Percentiles rank a stretch among this genome's conserved stretches.
These are phyloP conservation scores for Linderniella brevidens DNA, from an alignment of 257 asterid species.

Conservation along the genomic window DNA sequence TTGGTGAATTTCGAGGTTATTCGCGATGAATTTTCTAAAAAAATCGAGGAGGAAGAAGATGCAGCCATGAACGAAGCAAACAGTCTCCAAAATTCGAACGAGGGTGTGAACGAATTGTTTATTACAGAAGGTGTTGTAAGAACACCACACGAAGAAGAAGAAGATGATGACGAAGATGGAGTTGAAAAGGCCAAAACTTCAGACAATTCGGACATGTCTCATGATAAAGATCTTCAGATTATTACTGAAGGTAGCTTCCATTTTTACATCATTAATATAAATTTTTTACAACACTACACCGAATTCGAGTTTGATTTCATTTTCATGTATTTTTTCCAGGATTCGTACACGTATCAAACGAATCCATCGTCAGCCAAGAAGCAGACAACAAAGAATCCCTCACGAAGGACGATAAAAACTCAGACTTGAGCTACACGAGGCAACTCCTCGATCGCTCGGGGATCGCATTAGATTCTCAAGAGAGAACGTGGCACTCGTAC, in stretches of 20 bases:
- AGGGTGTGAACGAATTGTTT: too few relatives aligned
- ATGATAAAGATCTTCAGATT: constrained; percentile 12
- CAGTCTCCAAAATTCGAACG: too few relatives aligned
- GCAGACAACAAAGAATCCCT: background rate
- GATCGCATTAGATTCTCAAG: constrained; percentile 19
- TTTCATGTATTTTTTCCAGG: background rate
- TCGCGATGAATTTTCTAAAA: constrained; percentile 10
- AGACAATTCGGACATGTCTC: constrained; percentile 5
- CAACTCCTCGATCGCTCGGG: constrained; percentile 48
- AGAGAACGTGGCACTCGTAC: constrained; percentile 28
- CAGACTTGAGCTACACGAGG: constrained; percentile 37
- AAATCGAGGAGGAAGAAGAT: too few relatives aligned
- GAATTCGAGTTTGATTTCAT: too few relatives aligned
- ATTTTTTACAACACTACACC: background rate
- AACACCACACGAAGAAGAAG: constrained; percentile 2
- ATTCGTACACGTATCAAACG: background rate
- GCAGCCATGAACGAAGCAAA: too few relatives aligned
- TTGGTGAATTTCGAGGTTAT: constrained; percentile 11
- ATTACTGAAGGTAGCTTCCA: constrained; percentile 26
- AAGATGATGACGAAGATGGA: constrained; percentile 4
- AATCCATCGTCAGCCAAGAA: background rate
- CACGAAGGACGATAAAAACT: constrained; percentile 1
- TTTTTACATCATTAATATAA: background rate
- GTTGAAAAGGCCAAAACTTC: constrained; percentile 3
- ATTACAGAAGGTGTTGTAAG: too few relatives aligned